Base-by-base conservation (phyloP, 495 filamentous ascomycete species). In the Penicillium macrosclerotiorum region DNA sequence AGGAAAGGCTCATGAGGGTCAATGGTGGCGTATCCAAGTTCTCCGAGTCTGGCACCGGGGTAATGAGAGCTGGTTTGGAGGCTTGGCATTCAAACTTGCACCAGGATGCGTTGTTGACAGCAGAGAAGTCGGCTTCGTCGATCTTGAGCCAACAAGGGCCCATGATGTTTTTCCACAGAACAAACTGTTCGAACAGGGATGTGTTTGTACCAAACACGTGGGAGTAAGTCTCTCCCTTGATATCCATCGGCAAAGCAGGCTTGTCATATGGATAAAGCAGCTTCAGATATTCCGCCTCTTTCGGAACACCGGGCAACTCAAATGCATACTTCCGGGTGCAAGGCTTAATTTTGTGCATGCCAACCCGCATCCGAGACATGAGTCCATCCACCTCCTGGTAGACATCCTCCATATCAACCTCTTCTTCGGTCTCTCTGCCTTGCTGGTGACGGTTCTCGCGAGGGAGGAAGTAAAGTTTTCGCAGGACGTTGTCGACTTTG, bases 121-220 rank as follows among this genome's bases (percentile, higher is more conserved):
- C 74, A 9, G 78, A 75, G 64, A 95, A 95, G 60, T 96, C 81
- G 25, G 85, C 87, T 42, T 84, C 85, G 48, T 88, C 78, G 45
- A 98, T 90, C 59, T 81, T 87, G 13, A 98, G 76, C 93, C 93
- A 98, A 69, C 94, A 98, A 8, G 93, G 93, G 0, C 93, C 93
- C 90, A 95, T 97, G 47, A 98, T 87, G 51, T 92, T 90, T 67
- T 94, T 96, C 88, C 90, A 96, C 9, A 98, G 77, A 11, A 96
- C 94, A 57, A 98, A 98, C 57, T 98, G 93, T 57, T 98, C 93
- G 52, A 98, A 98, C 1, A 97, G 73, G 2, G 89, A 82, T 0
- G 93, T 98, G 59, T 94, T 95, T 33, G 88, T 86, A 32, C 93
- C 94, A 50, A 98, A 98, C 31, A 95, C 89, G 38, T 88, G 85